Evolutionary conservation across 208 protist genomes (phyloP), one percentile per base, ranked within the genome.

Genomic region (Leishmania turanica): DNA sequence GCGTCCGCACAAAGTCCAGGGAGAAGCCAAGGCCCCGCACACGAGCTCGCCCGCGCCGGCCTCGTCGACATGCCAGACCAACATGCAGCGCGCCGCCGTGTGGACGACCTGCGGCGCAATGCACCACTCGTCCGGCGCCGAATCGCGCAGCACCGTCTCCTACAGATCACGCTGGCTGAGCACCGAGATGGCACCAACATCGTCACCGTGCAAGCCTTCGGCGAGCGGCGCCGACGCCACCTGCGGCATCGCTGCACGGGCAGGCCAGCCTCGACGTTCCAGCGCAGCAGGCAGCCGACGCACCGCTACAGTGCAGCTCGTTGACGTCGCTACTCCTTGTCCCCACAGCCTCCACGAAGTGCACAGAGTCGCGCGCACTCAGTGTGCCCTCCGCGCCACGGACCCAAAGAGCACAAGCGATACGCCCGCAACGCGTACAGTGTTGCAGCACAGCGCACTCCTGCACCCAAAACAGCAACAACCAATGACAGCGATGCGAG

Each of bases 361-460:
- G 53, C 53, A 58, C 19, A 1, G 53, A 1, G 42, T 45, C 7
- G 9, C 8, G 11, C 51, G 51, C 51, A 19, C 13, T 24, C 53
- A 21, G 53, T 21, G 11, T 24, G 53, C 53, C 4, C 45, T 47
- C 45, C 8, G 9, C 6, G 45, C 9, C 6, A 47, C 4, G 45
- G 9, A 13, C 0, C 0, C 5, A 0, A 47, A 0, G 8, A 8
- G 9, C 45, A 11, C 45, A 11, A 47, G 11, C 45, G 9, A 9
- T 1, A 47, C 45, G 45, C 9, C 45, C 45, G 7, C 45, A 1
- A 13, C 11, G 45, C 45, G 45, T 56, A 27, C 54, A 1, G 19
- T 21, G 21, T 3, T 27, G 19, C 54, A 21, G 8, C 54, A 58
- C 6, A 58, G 21, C 19, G 8, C 21, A 9, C 54, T 58, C 54